Base-by-base conservation (phyloP, 805 yeast species). In the Cyberlindnera mycetangii region DNA sequence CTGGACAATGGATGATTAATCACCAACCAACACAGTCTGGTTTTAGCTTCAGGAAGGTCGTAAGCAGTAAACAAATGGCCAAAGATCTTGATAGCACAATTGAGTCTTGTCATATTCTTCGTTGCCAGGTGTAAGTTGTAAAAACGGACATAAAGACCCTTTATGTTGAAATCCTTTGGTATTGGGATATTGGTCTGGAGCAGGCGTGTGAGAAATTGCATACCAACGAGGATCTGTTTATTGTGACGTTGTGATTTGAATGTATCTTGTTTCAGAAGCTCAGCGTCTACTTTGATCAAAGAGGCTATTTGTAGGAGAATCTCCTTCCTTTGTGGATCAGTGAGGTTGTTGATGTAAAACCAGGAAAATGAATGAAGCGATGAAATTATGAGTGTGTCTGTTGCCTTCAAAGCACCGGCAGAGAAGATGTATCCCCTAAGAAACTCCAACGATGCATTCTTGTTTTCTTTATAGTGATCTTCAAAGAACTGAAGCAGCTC, bases 81-180 rank as follows among this genome's bases (percentile, higher is more conserved):
- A 49, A 82, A 73, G 0, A 79, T 49, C 40, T 67, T 62, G 5
- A 80, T 55, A 0, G 74, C 72, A 12, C 67, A 52, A 0, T 60
- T 52, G 1, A 79, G 48, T 33, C 80, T 59, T 0, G 60, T 44
- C 7, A 66, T 36, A 40, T 69, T 70, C 5, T 68, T 56, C 1
- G 79, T 74, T 45, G 73, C 74, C 27, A 83, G 62, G 42, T 81
- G 83, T 27, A 79, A 59, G 55, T 83, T 83, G 64, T 71, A 79
- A 5, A 76, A 61, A 24, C 79, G 63, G 1, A 76, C 67, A 36
- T 67, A 76, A 5, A 81, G 58, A 1, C 68, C 62, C 30, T 65
- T 54, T 16, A 61, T 53, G 27, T 55, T 56, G 39, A 59, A 59
- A 1, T 33, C 42, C 1, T 18, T 15, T 3, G 64, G 61, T 3